Conservation (phyloP, 2,329 filamentous ascomycete genomes). For the Diaporthe helianthi region DNA sequence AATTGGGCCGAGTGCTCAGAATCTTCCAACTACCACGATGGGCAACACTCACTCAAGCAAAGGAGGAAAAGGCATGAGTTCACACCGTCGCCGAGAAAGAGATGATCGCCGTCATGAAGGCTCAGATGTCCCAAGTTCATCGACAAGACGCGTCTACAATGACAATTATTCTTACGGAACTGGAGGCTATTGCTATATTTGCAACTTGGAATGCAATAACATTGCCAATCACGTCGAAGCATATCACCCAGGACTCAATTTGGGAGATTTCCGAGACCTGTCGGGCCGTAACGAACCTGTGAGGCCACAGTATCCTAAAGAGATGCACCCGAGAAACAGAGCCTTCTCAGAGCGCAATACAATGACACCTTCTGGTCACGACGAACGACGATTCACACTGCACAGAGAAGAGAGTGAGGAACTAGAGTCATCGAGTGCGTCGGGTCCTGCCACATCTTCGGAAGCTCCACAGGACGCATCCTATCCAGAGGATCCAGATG, state of each 20-base stretch:
- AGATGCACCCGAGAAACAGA: not conserved
- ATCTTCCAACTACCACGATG: not conserved
- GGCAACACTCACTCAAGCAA: not conserved
- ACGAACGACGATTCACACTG: not conserved
- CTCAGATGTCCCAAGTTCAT: not conserved
- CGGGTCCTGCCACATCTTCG: not conserved
- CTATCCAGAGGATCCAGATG: too few species aligned
- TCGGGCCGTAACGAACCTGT: too few species aligned
- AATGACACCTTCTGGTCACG: not conserved
- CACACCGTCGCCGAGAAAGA: too few species aligned
- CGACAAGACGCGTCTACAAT: not conserved
- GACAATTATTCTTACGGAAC: not conserved
- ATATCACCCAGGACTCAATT: accelerated
- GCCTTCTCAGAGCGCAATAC: not conserved
- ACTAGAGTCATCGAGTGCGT: not conserved
- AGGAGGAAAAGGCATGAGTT: too few species aligned
- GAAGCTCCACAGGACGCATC: not conserved
- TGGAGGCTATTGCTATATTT: not conserved
- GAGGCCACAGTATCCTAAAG: not conserved
- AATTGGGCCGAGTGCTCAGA: not conserved
- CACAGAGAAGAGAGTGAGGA: not conserved
- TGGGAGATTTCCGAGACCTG: too few species aligned
- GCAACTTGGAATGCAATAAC: not conserved
- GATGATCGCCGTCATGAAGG: too few species aligned
- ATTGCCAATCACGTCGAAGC: accelerated